Percentiles rank a stretch among this genome's conserved stretches.
Evolutionary conservation across 257 asterid genomes (phyloP).

Genomic region (Hygrophila difformis): DNA sequence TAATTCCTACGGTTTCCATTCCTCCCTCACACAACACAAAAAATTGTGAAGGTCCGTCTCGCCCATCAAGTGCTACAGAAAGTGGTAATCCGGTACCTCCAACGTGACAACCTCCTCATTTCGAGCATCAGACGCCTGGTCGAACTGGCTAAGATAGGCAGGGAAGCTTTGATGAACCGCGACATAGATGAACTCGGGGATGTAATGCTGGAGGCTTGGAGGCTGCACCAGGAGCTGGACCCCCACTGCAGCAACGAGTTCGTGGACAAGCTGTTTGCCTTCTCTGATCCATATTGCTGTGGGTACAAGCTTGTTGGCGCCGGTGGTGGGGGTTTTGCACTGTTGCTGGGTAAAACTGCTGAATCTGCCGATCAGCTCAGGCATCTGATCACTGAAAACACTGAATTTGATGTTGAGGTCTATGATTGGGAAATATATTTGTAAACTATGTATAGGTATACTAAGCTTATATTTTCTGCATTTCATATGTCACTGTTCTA

Average conservation of each 20-base stretch:
- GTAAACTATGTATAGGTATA: too few species aligned
- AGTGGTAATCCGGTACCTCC: slow-evolving; percentile 86
- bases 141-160: slow-evolving; percentile 76
- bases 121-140: slow-evolving; percentile 90
- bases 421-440: slow-evolving; percentile 64
- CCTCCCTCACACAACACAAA: too few species aligned
- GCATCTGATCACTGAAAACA: slow-evolving; percentile 27
- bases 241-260: slow-evolving; percentile 88
- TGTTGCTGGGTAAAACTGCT: slow-evolving; percentile 56
- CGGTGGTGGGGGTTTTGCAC: slow-evolving; percentile 97
- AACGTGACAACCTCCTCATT: slow-evolving; percentile 74
- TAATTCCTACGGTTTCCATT: too few species aligned
- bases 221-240: slow-evolving; percentile 96
- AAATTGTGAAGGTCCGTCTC: slow-evolving; percentile 83
- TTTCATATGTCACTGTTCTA: too few species aligned
- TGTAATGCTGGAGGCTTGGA: slow-evolving; percentile 83
- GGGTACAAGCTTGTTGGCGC: slow-evolving; percentile 98
- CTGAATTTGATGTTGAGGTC: slow-evolving; percentile 49
- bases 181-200: slow-evolving; percentile 68
- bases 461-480: too few species aligned
- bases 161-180: slow-evolving; percentile 88
- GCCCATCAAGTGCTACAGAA: slow-evolving; percentile 94
- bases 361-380: slow-evolving; percentile 59
- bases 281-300: slow-evolving; percentile 48
- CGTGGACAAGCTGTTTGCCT: slow-evolving; percentile 69